Conservation (phyloP, 2,329 filamentous ascomycete genomes). For the Podosphaera aphanis region DNA sequence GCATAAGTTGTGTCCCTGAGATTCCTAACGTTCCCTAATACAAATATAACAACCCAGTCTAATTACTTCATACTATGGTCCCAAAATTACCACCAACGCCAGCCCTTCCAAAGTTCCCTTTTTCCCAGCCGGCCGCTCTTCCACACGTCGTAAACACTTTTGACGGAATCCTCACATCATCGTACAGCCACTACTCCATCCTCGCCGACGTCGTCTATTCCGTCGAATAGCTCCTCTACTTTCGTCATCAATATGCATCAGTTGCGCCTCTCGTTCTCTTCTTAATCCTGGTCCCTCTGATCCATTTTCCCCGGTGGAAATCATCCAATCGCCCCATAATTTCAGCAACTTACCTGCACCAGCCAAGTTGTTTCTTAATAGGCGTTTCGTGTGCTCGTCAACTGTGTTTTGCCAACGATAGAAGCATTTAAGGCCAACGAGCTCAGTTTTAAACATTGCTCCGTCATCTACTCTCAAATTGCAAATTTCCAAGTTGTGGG, state of each 20-base stretch:
- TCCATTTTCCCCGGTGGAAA: slow-evolving; percentile 66
- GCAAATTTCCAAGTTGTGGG: slow-evolving; percentile 55
- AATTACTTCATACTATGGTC: background rate
- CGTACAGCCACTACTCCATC: slow-evolving; percentile 37
- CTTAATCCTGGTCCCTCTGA: slow-evolving; percentile 43
- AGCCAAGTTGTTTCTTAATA: slow-evolving; percentile 50
- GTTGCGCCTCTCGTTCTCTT: slow-evolving; percentile 58
- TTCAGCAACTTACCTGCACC: slow-evolving; percentile 60
- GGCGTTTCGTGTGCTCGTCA: slow-evolving; percentile 74
- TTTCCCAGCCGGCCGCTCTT: background rate
- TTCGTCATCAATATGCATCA: slow-evolving; percentile 60
- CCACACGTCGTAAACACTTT: background rate
- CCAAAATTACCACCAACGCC: background rate
- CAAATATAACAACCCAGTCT: background rate
- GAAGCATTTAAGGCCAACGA: slow-evolving; percentile 77
- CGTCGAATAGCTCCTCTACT: slow-evolving; percentile 27
- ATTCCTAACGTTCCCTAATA: too few relatives aligned
- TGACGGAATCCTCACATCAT: slow-evolving; percentile 31
- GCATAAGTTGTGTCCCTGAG: too few relatives aligned
- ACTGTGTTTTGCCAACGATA: slow-evolving; percentile 91
- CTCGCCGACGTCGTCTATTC: slow-evolving; percentile 28
- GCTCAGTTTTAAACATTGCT: slow-evolving; percentile 41
- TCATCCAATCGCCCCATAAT: slow-evolving; percentile 90
- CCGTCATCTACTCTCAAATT: slow-evolving; percentile 18
- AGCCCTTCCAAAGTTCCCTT: background rate